phyloP scores from a whole-genome alignment of 768 basidiomycete species.

The Mycena rebaudengoi region DNA sequence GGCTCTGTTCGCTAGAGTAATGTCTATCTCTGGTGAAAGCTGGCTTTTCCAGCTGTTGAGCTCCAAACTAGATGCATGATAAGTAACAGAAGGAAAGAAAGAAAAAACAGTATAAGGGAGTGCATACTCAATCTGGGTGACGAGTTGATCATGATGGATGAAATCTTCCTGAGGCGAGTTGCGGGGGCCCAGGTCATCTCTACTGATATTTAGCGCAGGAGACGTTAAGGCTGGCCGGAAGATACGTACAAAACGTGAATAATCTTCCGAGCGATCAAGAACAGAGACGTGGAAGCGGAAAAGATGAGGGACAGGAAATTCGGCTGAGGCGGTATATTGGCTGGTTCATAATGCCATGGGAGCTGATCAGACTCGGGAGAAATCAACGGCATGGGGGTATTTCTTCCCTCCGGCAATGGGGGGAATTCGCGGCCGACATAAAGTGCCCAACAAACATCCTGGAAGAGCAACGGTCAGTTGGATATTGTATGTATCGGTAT shows the following conservation, averaged over 20 bases:
- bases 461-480: too few relatives aligned
- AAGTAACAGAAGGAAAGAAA: neutral
- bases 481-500: too few relatives aligned
- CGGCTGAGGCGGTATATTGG: conserved; percentile 34
- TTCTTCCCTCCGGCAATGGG: conserved; percentile 33
- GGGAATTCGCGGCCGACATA: conserved; percentile 53
- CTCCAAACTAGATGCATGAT: conserved; percentile 16
- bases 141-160: conserved; percentile 11
- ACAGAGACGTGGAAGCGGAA: conserved; percentile 39
- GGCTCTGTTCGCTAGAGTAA: conserved; percentile 35
- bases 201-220: neutral
- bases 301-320: conserved; percentile 37
- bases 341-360: conserved; percentile 40
- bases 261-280: conserved; percentile 41
- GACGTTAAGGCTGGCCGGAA: neutral
- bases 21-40: conserved; percentile 36
- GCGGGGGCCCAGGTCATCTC: conserved; percentile 9
- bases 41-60: conserved; percentile 36
- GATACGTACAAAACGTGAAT: conserved; percentile 46
- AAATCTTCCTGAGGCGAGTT: neutral
- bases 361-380: conserved; percentile 41
- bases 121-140: conserved; percentile 31
- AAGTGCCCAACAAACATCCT: conserved; percentile 54
- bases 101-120: neutral
- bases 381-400: conserved; percentile 43